Conservation (phyloP, 768 basidiomycete genomes). For the Cyclocybe aegerita region DNA sequence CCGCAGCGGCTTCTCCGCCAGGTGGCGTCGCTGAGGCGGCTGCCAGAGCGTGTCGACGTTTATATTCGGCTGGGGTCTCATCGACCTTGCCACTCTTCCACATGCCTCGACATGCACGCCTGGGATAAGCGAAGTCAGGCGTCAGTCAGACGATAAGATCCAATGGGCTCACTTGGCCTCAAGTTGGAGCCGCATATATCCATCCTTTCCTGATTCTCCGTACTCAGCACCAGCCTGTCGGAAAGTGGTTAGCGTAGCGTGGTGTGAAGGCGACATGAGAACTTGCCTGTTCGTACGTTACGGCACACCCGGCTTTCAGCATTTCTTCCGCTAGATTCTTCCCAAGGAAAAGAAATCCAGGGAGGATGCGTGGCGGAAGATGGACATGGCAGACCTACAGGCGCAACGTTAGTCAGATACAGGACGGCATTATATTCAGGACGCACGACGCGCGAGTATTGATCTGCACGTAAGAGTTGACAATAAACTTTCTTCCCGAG, state of each 20-base stretch:
- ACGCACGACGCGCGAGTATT: constrained; percentile 80
- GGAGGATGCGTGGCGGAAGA: constrained; percentile 52
- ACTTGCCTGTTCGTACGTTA: constrained; percentile 65
- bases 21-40: constrained; percentile 9
- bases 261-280: background rate
- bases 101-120: constrained; percentile 67
- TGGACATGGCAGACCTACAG: constrained; percentile 67
- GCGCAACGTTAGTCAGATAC: background rate
- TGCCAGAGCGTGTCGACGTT: constrained; percentile 52
- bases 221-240: constrained; percentile 70
- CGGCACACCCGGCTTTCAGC: constrained; percentile 76
- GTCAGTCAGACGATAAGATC: background rate
- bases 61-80: constrained; percentile 82
- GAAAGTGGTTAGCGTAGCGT: background rate
- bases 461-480: constrained; percentile 75
- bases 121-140: constrained; percentile 23
- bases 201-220: constrained; percentile 64
- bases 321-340: constrained; percentile 66
- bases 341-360: constrained; percentile 44
- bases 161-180: constrained; percentile 59
- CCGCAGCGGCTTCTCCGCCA: constrained; percentile 3
- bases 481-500: constrained; percentile 64
- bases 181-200: constrained; percentile 58
- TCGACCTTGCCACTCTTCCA: constrained; percentile 56
- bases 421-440: background rate